These are phyloP conservation scores for Penicillium ochrochloron DNA, from an alignment of 495 filamentous ascomycete species.

Conservation along the genomic window DNA sequence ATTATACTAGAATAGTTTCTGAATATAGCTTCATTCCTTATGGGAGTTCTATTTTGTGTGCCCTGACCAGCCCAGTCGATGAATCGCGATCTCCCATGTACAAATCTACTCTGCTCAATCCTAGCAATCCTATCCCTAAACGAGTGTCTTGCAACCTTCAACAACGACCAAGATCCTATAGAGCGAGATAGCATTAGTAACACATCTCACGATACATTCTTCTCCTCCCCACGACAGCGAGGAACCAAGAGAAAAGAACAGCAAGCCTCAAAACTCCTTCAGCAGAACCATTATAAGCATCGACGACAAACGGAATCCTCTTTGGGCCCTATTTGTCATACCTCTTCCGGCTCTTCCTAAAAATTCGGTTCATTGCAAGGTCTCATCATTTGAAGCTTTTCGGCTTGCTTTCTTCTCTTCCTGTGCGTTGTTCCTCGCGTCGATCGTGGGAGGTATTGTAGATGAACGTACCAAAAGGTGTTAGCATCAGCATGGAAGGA, in stretches of 20 bases:
- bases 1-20: constrained; percentile 32
- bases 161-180: neutral
- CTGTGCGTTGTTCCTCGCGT: constrained; percentile 13
- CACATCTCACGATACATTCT: constrained; percentile 4
- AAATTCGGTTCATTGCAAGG: constrained; percentile 48
- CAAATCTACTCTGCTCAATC: neutral
- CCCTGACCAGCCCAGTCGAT: neutral
- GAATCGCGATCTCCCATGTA: neutral
- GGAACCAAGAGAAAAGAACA: constrained; percentile 20
- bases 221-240: constrained; percentile 4
- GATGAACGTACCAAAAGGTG: constrained; percentile 19
- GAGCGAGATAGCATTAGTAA: constrained; percentile 19
- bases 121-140: neutral
- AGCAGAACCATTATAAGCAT: constrained; percentile 60
- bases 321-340: constrained; percentile 40
- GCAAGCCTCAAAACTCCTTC: constrained; percentile 36
- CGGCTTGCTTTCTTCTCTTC: constrained; percentile 23
- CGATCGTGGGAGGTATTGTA: neutral
- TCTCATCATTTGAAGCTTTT: constrained; percentile 49
- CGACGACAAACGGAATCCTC: constrained; percentile 44
- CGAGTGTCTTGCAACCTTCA: neutral
- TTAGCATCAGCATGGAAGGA: constrained; percentile 10
- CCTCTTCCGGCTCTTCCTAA: constrained; percentile 62
- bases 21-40: constrained; percentile 3
- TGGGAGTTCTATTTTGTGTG: neutral